These are phyloP conservation scores for Tuber calosporum DNA, from an alignment of 495 filamentous ascomycete species.

Conservation along the genomic window DNA sequence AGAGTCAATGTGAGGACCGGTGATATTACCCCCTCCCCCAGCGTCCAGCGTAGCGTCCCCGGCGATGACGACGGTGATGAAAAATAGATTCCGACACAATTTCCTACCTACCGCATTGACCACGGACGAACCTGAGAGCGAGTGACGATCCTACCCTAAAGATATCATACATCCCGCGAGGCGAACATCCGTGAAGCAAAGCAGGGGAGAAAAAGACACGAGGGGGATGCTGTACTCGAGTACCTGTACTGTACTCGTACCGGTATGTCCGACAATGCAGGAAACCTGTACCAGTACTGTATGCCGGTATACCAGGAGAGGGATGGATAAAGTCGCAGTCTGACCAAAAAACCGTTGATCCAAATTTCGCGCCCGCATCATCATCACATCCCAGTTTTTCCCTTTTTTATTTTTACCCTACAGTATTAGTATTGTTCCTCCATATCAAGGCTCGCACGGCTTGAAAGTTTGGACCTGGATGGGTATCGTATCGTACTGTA, in stretches of 20 bases:
- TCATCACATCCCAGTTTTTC: not conserved
- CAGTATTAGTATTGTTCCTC: not conserved
- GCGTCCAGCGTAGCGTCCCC: not conserved
- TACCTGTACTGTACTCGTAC: too few species aligned
- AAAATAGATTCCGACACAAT: not conserved
- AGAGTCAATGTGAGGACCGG: not conserved
- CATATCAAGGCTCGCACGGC: not conserved
- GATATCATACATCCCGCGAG: not conserved
- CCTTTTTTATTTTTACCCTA: not conserved
- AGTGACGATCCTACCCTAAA: not conserved
- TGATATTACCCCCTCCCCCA: not conserved
- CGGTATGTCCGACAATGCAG: not conserved
- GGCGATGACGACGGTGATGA: not conserved
- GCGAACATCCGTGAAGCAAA: not conserved
- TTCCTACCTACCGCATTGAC: not conserved
- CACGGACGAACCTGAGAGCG: not conserved
- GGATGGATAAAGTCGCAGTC: not conserved
- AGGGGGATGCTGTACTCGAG: not conserved
- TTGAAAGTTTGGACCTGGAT: not conserved
- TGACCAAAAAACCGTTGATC: slow-evolving; percentile 1
- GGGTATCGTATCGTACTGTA: not conserved
- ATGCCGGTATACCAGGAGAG: not conserved
- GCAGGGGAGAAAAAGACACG: not conserved
- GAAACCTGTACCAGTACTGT: not conserved
- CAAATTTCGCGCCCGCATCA: not conserved